Conservation (phyloP, 139 green algal species). For the Asterochloris sp. region DNA sequence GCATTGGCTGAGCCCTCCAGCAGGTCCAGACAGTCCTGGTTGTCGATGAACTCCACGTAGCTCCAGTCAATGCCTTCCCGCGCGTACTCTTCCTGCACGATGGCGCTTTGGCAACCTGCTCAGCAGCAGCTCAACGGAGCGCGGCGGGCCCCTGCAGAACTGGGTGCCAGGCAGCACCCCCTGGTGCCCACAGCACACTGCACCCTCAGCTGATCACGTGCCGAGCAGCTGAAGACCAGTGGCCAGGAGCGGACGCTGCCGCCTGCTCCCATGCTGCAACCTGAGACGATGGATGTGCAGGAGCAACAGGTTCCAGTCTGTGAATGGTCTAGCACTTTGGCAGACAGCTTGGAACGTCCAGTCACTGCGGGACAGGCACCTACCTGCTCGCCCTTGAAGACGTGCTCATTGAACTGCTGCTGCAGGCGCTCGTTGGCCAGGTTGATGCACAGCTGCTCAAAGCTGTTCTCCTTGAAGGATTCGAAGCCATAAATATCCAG, state of each 20-base stretch:
- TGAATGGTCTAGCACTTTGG: neutral
- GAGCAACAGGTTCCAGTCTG: too few species aligned
- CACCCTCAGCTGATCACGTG: neutral
- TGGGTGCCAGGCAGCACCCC: neutral
- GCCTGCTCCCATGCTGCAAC: too few species aligned
- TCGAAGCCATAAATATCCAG: constrained; percentile 97
- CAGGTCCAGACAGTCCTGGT: constrained; percentile 93
- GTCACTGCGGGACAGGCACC: neutral
- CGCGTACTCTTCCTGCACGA: constrained; percentile 84
- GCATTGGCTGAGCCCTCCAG: constrained; percentile 58
- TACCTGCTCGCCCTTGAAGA: constrained; percentile 87
- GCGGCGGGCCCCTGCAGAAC: neutral
- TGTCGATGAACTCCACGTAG: constrained; percentile 98
- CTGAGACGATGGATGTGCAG: too few species aligned
- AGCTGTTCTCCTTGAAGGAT: constrained; percentile 75
- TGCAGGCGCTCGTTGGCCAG: constrained; percentile 97
- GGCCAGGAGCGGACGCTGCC: too few species aligned
- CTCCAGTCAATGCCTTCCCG: constrained; percentile 95
- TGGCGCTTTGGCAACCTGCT: neutral
- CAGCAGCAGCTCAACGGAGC: neutral
- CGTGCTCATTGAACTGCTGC: constrained; percentile 96
- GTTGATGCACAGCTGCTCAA: constrained; percentile 99
- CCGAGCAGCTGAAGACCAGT: neutral
- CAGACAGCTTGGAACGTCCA: too few species aligned
- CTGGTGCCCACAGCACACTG: neutral